Base-by-base conservation (phyloP, 2,329 filamentous ascomycete species). In the Pseudohalonectria lignicola region DNA sequence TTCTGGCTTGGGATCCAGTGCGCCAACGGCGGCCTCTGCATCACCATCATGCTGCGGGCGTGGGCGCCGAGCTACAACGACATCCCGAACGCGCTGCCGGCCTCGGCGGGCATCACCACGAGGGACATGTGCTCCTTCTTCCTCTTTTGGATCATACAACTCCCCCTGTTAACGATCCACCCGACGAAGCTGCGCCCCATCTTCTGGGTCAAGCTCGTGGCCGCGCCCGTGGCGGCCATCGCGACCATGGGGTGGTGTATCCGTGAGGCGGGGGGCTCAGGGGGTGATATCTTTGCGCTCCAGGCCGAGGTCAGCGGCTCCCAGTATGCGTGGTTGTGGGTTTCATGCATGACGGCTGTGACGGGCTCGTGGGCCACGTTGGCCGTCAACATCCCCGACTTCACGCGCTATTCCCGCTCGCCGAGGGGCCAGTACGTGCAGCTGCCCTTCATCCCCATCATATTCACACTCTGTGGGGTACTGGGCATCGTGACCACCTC, bases 231-330 rank as follows among this genome's bases (percentile, higher is more conserved):
- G n/a, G 67, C 71, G 2, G 76, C 74, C 50, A 63, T 81, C 41
- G 73, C 71, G 2, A 77, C 76, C 17, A 62, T 82, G 48, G 70
- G 76, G 33, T 82, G 76, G 76, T 69, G 69, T 4, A 66, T 81
- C 42, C 65, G 69, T 4, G 71, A 72, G 36, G 69, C 71, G 4
- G 68, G 70, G 16, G 69, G 68, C n/a, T 8, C 8, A 7, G 62
- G 69, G 12, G 59, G 59, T 17, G 55, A 57, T 18, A 57, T 62
- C 25, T 62, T 59, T 32, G 42, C 48, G n/a, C 51, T 55, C 21
- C 41, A 38, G 10, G 51, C 59, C 30, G 50, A 51, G 2, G 52
- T 50, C 6, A 41, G 37, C 15, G 71, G 71, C 0, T 61, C 61
- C 15, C 55, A 62, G 28, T 75, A 75, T 45, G 65, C 64, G 33